Evolutionary conservation across 768 basidiomycete species (phyloP), one percentile per base, ranked within the genome.

Genomic region (Lactarius indigo): DNA sequence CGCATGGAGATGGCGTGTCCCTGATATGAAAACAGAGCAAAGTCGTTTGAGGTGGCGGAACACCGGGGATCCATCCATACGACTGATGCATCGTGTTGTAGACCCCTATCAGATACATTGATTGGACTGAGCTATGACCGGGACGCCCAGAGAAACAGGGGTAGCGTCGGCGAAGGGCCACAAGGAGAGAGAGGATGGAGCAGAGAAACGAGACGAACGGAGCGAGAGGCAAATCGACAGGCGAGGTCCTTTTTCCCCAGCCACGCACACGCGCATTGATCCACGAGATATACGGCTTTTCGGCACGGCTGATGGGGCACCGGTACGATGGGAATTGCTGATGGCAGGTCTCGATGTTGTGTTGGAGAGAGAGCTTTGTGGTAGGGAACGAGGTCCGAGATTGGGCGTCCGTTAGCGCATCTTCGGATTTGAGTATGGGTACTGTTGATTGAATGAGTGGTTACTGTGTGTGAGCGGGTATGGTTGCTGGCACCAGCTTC

Each of bases 401-500:
- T 37, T 37, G 35, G 35, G 42, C 44, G 37, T 26, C 6, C 23
- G 28, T 33, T 33, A 31, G 26, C 20, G 50, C 50, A 52, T 13
- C 55, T 26, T 66, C 30, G 50, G 64, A 55, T 54, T 65, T 60
- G 64, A n/a, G 37, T 15, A 64, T 59, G 64, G 39, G 39, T 65
- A 41, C 37, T 23, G 31, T n/a, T 18, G 31, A 56, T 31, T 42
- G 57, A 42, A 35, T 35, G 7, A 28, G 61, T 57, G 59, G 26
- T 28, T 52, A 52, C 31, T 35, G 39, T 26, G n/a, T n/a, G n/a
- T n/a, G n/a, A n/a, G n/a, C 28, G 28, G 17, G 2, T 13, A 13
- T 47, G 23, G 30, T 20, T 61, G 65, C 61, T 57, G 65, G 65
- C 61, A 54, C n/a, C 26, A n/a, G 44, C 12, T 63, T 67, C 66